These are phyloP conservation scores for Omphalotus olearius DNA, from an alignment of 1,284 basidiomycete genomes.

Conservation along the genomic window DNA sequence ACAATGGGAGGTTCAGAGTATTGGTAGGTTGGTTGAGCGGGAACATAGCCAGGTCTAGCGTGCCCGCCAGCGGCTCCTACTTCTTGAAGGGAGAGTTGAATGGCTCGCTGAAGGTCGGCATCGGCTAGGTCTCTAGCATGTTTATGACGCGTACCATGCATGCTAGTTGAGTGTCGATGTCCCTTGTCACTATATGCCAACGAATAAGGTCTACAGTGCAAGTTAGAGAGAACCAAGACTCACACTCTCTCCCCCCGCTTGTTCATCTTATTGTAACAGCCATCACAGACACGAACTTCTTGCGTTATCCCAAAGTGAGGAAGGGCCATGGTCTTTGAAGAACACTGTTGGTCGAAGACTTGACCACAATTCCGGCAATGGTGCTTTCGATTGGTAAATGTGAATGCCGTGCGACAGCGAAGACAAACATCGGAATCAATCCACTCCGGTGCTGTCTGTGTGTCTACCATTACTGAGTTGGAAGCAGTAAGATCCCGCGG, in stretches of 20 bases:
- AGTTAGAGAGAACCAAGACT: conserved; percentile 19
- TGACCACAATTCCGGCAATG: conserved; percentile 98
- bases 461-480: conserved; percentile 83
- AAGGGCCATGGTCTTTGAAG: conserved; percentile 78
- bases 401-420: conserved; percentile 88
- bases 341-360: conserved; percentile 95
- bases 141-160: conserved; percentile 44
- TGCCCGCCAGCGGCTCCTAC: conserved; percentile 48
- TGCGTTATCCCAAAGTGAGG: conserved; percentile 95
- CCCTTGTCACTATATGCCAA: conserved; percentile 34
- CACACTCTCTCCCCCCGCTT: conserved; percentile 55
- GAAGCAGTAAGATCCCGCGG: conserved; percentile 67
- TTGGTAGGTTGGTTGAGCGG: conserved; percentile 57
- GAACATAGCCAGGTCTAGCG: conserved; percentile 62
- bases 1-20: conserved; percentile 73
- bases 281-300: conserved; percentile 93
- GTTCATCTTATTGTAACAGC: conserved; percentile 75
- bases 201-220: conserved; percentile 17
- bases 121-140: conserved; percentile 70
- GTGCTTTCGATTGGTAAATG: conserved; percentile 96
- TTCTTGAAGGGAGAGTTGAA: conserved; percentile 86
- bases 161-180: conserved; percentile 49
- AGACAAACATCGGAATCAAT: conserved; percentile 94
- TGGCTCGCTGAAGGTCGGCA: conserved; percentile 90
- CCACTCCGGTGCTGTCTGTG: conserved; percentile 91